Evolutionary conservation across 2,329 filamentous ascomycete genomes (phyloP), one percentile per base, ranked within the genome.

Genomic region (Scopulariopsis brevicaulis): DNA sequence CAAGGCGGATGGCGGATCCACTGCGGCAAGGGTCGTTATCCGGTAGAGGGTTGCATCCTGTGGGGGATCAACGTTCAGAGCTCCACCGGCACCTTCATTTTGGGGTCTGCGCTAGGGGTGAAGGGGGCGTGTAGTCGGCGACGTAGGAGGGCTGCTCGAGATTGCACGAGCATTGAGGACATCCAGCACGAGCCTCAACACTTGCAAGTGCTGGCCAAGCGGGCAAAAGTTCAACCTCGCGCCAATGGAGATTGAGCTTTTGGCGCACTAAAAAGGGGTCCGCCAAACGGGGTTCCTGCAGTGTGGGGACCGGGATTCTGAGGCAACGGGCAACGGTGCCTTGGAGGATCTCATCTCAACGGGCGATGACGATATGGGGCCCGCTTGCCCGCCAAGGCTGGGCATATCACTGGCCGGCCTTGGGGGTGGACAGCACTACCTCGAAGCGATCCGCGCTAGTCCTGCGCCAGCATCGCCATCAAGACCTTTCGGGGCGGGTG

Each of bases 41-140:
- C 34, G 25, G 25, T 34, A 51, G 54, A 55, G 55, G 25, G 55
- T 56, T 51, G 25, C 43, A 56, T 56, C 55, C 35, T 56, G 55
- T 56, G 55, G 55, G 55, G 55, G 54, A 51, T 56, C 55, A 46
- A 35, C 55, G 43, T 43, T 11, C 40, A n/a, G 55, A n/a, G 15
- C 55, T 51, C 55, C 55, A 56, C 55, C 55, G 32, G 55, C 43
- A 35, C n/a, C 25, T 25, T 56, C 55, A 56, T 56, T 40, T 56
- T 43, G 55, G 43, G 43, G 50, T 18, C 55, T 40, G 55, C 55
- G 43, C 55, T 37, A 48, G 43, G 22, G 24, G n/a, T 50, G 11
- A 24, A 14, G 46, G 7, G 4, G 46, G 46, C 43, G 43, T 50
- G 11, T 50, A 14, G 46, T 20, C 5, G 46, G 46, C 43, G 43